Base-by-base conservation (phyloP, 108 stramenopile species). In the Bacterosira constricta region DNA sequence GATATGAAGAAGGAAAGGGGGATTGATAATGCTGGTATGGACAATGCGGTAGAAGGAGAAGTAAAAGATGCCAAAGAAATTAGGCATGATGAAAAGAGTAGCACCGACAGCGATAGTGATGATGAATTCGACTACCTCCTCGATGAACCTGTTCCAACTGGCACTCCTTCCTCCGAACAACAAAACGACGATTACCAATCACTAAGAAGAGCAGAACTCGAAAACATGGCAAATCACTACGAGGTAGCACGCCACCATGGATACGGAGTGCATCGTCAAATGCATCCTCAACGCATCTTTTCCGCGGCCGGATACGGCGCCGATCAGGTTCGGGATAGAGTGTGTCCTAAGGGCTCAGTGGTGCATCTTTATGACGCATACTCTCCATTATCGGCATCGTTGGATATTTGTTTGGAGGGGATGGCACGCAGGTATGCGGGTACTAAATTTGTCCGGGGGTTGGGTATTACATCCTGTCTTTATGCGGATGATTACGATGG, bases 61-160 rank as follows among this genome's bases (percentile, higher is more conserved):
- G 54, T 58, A 64, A 37, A 44, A 18, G 45, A 75, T 13, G 21
- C 6, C 13, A 38, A 56, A 27, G 29, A 53, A 29, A 45, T 41
- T n/a, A 51, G 52, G 13, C 63, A 82, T 50, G 47, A 67, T 54
- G 69, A 65, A 37, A 84, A 63, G 0, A 23, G 20, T 27, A 52
- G 32, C 29, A 69, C 85, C 52, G 76, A 42, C 29, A 54, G 51
- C 21, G 49, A 69, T 31, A 66, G 64, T 55, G 79, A 73, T 30
- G 71, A 87, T 60, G 93, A 94, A 62, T 91, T 86, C 80, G 90
- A 91, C 51, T 91, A 91, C 58, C 75, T 91, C 7, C 79, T 91
- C n/a, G 89, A 91, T 50, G 92, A 94, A 38, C 85, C 88, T 35
- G 35, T 89, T 38, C 83, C 84, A 27, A 61, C 68, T n/a, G n/a